Conservation (phyloP, 306 rosid species). For the Gillenia trifoliata region DNA sequence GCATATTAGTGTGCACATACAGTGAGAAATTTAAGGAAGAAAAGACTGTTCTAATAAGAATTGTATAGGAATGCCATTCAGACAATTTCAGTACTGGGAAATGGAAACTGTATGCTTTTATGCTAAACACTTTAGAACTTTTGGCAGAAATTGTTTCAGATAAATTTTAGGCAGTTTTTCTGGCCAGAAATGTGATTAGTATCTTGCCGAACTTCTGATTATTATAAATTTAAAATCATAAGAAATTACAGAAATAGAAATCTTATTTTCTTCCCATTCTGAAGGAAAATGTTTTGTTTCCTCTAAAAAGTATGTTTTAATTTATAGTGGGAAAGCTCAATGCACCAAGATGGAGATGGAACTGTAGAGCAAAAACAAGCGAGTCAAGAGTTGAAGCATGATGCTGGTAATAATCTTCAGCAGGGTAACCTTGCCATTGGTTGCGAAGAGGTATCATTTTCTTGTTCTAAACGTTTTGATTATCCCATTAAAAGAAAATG, state of each 20-base stretch:
- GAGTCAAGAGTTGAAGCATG: constrained; percentile 14
- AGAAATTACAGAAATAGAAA: neutral
- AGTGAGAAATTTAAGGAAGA: neutral
- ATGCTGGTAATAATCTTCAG: constrained; percentile 25
- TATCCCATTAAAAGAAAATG: constrained; percentile 3
- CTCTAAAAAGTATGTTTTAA: constrained; percentile 26
- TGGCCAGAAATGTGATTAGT: neutral
- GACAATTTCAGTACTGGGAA: neutral
- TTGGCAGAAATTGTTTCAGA: neutral
- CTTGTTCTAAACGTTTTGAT: constrained; percentile 2
- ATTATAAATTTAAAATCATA: neutral
- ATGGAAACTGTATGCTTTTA: neutral
- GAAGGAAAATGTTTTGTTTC: constrained; percentile 10
- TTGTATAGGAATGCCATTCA: neutral
- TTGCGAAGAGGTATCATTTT: constrained; percentile 39
- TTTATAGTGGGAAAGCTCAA: constrained; percentile 40
- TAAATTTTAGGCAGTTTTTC: neutral
- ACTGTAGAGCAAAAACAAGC: constrained; percentile 25
- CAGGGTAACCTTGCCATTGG: constrained; percentile 18
- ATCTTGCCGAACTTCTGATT: neutral
- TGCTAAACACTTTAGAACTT: neutral
- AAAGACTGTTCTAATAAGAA: neutral
- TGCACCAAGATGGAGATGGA: constrained; percentile 26
- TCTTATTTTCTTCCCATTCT: neutral
- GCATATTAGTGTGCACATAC: neutral